These are phyloP conservation scores for Phialocephala sp. DNA, from an alignment of 2,329 filamentous ascomycete species.

Conservation along the genomic window DNA sequence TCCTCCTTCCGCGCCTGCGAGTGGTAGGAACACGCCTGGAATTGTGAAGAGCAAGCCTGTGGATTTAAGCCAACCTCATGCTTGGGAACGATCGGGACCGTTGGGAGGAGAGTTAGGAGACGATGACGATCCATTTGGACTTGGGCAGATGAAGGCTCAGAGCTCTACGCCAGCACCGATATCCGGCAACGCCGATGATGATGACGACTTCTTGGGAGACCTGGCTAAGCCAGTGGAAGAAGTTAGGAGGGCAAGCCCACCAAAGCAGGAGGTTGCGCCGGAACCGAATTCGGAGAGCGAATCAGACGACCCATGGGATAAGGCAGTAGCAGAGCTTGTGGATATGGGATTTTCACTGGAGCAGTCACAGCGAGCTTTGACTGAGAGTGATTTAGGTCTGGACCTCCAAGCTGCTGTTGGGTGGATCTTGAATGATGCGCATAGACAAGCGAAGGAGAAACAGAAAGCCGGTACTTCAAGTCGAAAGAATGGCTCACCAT, in stretches of 20 bases:
- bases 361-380: conserved; percentile 79
- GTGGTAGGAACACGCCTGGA: conserved; percentile 50
- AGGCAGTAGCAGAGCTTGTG: conserved; percentile 83
- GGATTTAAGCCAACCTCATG: conserved; percentile 59
- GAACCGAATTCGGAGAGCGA: conserved; percentile 33
- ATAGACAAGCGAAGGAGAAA: conserved; percentile 80
- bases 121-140: conserved; percentile 87
- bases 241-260: conserved; percentile 53
- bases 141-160: conserved; percentile 61
- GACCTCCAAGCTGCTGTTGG: conserved; percentile 88
- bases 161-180: conserved; percentile 38
- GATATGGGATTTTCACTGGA: conserved; percentile 94
- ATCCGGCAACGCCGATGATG: conserved; percentile 54
- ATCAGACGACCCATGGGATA: conserved; percentile 70
- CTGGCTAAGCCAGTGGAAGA: conserved; percentile 69
- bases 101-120: conserved; percentile 49
- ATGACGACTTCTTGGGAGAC: conserved; percentile 72
- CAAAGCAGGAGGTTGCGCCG: conserved; percentile 31
- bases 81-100: conserved; percentile 53
- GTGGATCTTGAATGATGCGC: conserved; percentile 89
- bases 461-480: conserved; percentile 54
- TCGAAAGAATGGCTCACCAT: conserved; percentile 28
- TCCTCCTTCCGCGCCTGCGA: conserved; percentile 51
- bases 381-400: conserved; percentile 77
- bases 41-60: conserved; percentile 47